These are phyloP conservation scores for Lachnellula willkommii DNA, from an alignment of 2,329 filamentous ascomycete species.

Conservation along the genomic window DNA sequence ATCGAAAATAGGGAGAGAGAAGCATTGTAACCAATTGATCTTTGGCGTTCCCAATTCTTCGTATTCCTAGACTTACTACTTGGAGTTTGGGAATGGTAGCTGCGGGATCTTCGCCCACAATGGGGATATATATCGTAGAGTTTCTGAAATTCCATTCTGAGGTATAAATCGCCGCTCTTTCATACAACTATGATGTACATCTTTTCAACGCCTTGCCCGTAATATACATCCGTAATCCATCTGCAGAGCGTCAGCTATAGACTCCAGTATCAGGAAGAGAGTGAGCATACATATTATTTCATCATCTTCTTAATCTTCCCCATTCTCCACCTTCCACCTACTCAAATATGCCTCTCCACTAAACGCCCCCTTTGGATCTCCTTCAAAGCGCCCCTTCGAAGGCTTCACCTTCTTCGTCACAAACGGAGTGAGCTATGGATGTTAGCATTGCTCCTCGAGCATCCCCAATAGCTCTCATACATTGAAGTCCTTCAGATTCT, in stretches of 20 bases:
- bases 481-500: constrained; percentile 63
- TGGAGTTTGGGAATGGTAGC: not conserved
- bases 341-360: constrained; percentile 58
- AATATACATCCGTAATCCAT: constrained; percentile 8
- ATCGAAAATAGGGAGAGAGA: too few relatives aligned
- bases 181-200: constrained; percentile 14
- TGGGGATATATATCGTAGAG: not conserved
- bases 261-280: not conserved
- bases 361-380: constrained; percentile 51
- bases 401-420: constrained; percentile 57
- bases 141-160: not conserved
- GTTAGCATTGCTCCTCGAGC: constrained; percentile 10
- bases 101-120: not conserved
- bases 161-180: constrained; percentile 1
- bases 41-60: too few relatives aligned
- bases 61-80: not conserved
- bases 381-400: constrained; percentile 46
- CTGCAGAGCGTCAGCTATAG: not conserved
- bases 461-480: constrained; percentile 40
- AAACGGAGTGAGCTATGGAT: constrained; percentile 70
- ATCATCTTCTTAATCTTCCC: constrained; percentile 34
- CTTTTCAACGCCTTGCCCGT: constrained; percentile 11
- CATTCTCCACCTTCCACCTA: constrained; percentile 65
- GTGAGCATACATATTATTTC: not conserved
- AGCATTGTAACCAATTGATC: too few relatives aligned